Percentiles rank a stretch among this genome's conserved stretches.
Conservation (phyloP, 129 eudicot species). For the Artemisia annua region DNA sequence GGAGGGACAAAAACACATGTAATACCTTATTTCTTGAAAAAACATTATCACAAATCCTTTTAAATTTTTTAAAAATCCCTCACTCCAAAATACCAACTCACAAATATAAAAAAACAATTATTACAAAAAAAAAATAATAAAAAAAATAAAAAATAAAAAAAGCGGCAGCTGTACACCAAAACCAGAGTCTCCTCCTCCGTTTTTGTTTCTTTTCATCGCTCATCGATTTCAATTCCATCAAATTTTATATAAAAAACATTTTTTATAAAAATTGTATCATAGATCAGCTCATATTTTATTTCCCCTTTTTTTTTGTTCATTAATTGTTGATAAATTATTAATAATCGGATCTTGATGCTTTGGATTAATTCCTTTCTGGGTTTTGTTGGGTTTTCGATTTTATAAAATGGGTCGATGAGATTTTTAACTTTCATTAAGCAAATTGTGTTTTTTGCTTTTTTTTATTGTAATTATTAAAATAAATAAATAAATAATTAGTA, state of each 20-base stretch:
- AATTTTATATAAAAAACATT: neutral
- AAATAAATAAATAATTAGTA: neutral
- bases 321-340: constrained; percentile 14
- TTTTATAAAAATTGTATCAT: constrained; percentile 2
- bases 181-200: constrained; percentile 50
- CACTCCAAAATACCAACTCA: constrained; percentile 19
- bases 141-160: constrained; percentile 33
- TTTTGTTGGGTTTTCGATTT: constrained; percentile 45
- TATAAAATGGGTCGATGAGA: constrained; percentile 41
- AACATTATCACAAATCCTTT: neutral
- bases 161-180: constrained; percentile 94
- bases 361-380: constrained; percentile 31
- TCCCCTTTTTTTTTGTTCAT: neutral
- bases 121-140: constrained; percentile 5
- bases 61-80: constrained; percentile 1
- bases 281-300: constrained; percentile 38
- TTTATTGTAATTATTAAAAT: neutral
- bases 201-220: constrained; percentile 51
- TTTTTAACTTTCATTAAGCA: constrained; percentile 34
- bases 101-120: constrained; percentile 19
- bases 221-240: constrained; percentile 43
- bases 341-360: constrained; percentile 55
- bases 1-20: too few relatives aligned
- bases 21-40: too few relatives aligned
- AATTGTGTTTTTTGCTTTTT: constrained; percentile 24